Base-by-base conservation (phyloP, 2,329 filamentous ascomycete genomes). In the Daldinia sp. region DNA sequence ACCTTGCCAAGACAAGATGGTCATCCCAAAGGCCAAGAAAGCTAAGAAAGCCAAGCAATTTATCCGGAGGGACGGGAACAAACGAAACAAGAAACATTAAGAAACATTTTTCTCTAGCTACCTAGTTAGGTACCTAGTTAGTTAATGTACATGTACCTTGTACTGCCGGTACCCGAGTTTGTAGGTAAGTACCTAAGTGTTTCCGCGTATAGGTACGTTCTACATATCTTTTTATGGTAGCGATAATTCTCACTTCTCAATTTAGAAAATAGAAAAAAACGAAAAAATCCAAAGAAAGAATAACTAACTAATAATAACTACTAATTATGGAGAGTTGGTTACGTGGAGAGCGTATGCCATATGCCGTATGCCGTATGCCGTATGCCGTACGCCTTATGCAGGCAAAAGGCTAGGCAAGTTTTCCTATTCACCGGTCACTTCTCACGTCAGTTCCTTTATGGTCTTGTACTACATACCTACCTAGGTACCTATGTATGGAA, bases 21-120 rank as follows among this genome's bases (percentile, higher is more conserved):
- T 27, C 50, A 49, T 61, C n/a, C n/a, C n/a, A n/a, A n/a, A n/a
- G n/a, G n/a, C n/a, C n/a, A n/a, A n/a, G 47, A 34, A 58, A 34
- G 61, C 67, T 58, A 68, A 67, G 67, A 65, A 56, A 57, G 63
- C 65, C 67, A 68, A 69, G 63, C 49, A 47, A 50, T 39, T 69
- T 61, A 69, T 53, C 65, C 63, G 61, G 61, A 63, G 56, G 10
- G 63, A 50, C 55, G 62, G 67, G 58, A 64, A 61, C 43, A 63
- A 63, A 64, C 61, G 61, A 65, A 62, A 65, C 55, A 35, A 60
- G 52, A 64, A 62, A 51, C 48, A 54, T 39, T 13, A n/a, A 29
- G 48, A 50, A 56, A 55, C 35, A 58, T 29, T 35, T 53, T 21
- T 58, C 17, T 51, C 23, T 48, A n/a, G n/a, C n/a, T n/a, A n/a